These are phyloP conservation scores for Peziza echinospora DNA, from an alignment of 495 filamentous ascomycete species.

Conservation along the genomic window DNA sequence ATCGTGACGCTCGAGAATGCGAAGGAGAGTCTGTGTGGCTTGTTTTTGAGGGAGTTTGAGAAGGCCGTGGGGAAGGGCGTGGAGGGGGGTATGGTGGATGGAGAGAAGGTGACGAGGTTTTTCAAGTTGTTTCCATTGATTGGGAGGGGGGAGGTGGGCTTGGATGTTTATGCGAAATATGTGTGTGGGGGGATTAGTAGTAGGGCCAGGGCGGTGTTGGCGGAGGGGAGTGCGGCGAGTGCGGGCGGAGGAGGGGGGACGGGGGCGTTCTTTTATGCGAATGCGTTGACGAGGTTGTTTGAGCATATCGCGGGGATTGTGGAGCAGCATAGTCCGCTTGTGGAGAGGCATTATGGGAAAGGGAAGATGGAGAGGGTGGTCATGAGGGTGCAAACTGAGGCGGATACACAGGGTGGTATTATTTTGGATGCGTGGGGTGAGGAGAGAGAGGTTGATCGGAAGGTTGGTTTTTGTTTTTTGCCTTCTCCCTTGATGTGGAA, in stretches of 20 bases:
- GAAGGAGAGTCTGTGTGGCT: slow-evolving; percentile 60
- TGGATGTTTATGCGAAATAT: slow-evolving; percentile 88
- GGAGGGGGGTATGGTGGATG: slow-evolving; percentile 42
- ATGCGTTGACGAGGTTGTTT: slow-evolving; percentile 73
- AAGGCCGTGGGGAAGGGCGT: slow-evolving; percentile 51
- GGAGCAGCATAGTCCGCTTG: slow-evolving; percentile 67
- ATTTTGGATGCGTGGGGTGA: slow-evolving; percentile 89
- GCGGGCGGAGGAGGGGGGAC: slow-evolving; percentile 34
- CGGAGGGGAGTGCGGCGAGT: slow-evolving; percentile 23
- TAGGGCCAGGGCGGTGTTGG: slow-evolving; percentile 59
- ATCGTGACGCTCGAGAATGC: slow-evolving; percentile 70
- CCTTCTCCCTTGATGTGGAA: not conserved
- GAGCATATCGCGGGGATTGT: slow-evolving; percentile 95
- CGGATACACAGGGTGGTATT: slow-evolving; percentile 93
- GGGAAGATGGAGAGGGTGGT: slow-evolving; percentile 94
- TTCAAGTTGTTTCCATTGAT: slow-evolving; percentile 97
- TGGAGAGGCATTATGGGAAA: slow-evolving; percentile 78
- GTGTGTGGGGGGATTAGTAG: slow-evolving; percentile 83
- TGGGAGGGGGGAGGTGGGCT: slow-evolving; percentile 64
- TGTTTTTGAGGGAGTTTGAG: slow-evolving; percentile 89
- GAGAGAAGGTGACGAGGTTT: slow-evolving; percentile 74
- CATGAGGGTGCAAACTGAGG: slow-evolving; percentile 78
- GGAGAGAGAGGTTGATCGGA: slow-evolving; percentile 60
- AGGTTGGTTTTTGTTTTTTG: no score
- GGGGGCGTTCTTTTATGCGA: slow-evolving; percentile 78